Conservation (phyloP, 768 basidiomycete genomes). For the Xerocomellus amylosporus region DNA sequence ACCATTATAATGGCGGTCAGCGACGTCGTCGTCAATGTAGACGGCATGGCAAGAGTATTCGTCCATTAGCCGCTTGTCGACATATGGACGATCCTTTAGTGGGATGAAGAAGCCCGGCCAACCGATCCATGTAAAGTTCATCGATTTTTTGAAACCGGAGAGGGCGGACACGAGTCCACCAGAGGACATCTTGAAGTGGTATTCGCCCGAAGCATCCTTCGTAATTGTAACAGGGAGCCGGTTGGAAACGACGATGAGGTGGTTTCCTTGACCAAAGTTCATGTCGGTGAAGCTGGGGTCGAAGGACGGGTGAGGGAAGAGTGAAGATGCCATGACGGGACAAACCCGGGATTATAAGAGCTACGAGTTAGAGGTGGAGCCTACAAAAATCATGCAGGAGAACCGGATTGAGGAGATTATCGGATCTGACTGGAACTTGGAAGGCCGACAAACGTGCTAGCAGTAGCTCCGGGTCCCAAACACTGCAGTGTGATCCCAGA, state of each 20-base stretch:
- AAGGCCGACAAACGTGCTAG: background rate
- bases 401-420: conserved; percentile 34
- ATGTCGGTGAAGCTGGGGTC: conserved; percentile 38
- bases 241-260: conserved; percentile 95
- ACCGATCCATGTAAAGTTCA: conserved; percentile 97
- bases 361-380: conserved; percentile 16
- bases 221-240: conserved; percentile 93
- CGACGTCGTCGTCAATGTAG: conserved; percentile 95
- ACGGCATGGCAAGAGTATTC: conserved; percentile 98
- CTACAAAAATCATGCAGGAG: conserved; percentile 21
- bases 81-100: conserved; percentile 80
- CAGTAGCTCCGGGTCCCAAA: too few species aligned
- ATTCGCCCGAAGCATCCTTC: conserved; percentile 89
- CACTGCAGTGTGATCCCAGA: too few species aligned
- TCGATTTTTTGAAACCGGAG: conserved; percentile 96
- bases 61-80: conserved; percentile 89
- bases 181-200: conserved; percentile 99
- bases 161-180: conserved; percentile 97
- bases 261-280: conserved; percentile 49
- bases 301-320: conserved; percentile 23
- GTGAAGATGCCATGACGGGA: conserved; percentile 25
- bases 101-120: conserved; percentile 97
- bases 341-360: conserved; percentile 26
- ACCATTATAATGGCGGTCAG: conserved; percentile 97
- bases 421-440: conserved; percentile 26